Conservation (phyloP, 371 early-diverging fungal genomes). For the Capniomyces stellatus region DNA sequence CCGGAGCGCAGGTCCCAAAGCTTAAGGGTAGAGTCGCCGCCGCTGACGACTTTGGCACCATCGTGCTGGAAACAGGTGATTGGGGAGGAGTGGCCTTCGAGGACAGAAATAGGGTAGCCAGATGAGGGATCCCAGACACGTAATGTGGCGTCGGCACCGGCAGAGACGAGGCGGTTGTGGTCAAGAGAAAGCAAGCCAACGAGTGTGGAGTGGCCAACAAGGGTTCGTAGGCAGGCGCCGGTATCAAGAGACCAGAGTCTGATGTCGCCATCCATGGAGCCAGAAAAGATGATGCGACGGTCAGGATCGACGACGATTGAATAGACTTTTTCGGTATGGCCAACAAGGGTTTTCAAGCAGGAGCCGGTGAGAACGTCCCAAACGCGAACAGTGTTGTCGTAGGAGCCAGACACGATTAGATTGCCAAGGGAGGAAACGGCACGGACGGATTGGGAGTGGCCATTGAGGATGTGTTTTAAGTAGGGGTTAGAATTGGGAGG, state of each 20-base stretch:
- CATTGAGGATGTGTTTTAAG: conserved; percentile 50
- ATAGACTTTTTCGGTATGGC: conserved; percentile 86
- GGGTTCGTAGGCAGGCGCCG: conserved; percentile 53
- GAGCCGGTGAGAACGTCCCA: conserved; percentile 74
- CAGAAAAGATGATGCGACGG: conserved; percentile 68
- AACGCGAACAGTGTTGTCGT: conserved; percentile 83
- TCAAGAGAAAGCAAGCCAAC: conserved; percentile 82
- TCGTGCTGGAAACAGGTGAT: conserved; percentile 94
- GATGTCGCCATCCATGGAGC: conserved; percentile 93
- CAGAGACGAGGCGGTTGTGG: conserved; percentile 61
- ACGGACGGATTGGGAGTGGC: conserved; percentile 86
- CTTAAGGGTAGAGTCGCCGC: conserved; percentile 84
- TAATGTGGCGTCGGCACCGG: conserved; percentile 90
- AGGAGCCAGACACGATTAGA: conserved; percentile 83
- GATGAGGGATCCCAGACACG: conserved; percentile 62
- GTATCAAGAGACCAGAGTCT: conserved; percentile 85
- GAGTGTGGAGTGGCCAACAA: conserved; percentile 75
- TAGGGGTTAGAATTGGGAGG: not conserved
- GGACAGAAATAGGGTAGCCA: conserved; percentile 9
- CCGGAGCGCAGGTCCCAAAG: conserved; percentile 84
- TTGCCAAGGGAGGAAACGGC: conserved; percentile 82
- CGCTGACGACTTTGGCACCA: conserved; percentile 68
- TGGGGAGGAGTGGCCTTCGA: conserved; percentile 29
- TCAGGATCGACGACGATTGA: conserved; percentile 75
- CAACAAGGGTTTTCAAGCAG: conserved; percentile 44